Evolutionary conservation across 495 filamentous ascomycete species (phyloP).

Genomic region (Durotheca rogersii): DNA sequence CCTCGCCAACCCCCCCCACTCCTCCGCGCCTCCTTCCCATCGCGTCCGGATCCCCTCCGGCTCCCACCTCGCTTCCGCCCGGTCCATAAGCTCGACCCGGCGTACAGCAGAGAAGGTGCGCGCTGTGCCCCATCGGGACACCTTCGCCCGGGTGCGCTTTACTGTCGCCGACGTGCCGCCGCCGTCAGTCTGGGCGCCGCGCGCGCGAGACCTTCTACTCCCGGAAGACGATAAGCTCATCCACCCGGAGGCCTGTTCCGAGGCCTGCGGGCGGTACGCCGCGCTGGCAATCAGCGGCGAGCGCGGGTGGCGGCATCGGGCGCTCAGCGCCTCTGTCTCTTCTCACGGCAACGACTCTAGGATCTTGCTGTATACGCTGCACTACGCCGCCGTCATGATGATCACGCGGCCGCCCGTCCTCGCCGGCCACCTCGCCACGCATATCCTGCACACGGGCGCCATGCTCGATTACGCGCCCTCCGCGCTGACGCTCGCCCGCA

Average conservation of each 20-base stretch:
- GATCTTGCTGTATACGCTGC: slow-evolving; percentile 16
- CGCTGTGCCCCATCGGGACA: neutral
- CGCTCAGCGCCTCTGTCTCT: slow-evolving; percentile 1
- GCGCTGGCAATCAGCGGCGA: slow-evolving; percentile 15
- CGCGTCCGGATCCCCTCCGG: no score
- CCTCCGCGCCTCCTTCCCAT: no score
- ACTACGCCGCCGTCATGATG: slow-evolving; percentile 16
- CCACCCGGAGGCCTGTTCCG: slow-evolving; percentile 21
- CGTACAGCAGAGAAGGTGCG: neutral
- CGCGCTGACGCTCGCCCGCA: slow-evolving; percentile 8
- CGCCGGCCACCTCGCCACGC: neutral
- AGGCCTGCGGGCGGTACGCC: slow-evolving; percentile 29
- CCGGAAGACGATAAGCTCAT: slow-evolving; percentile 19
- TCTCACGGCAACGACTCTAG: neutral
- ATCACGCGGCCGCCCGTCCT: neutral
- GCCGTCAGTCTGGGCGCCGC: slow-evolving; percentile 25
- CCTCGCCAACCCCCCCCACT: neutral
- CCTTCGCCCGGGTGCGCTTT: slow-evolving; percentile 14
- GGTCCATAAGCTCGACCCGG: no score
- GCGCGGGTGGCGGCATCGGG: neutral
- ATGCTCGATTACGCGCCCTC: slow-evolving; percentile 18
- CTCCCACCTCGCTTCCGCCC: no score
- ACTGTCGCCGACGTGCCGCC: slow-evolving; percentile 30
- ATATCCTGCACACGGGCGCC: slow-evolving; percentile 21
- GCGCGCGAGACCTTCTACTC: neutral